A percentile compares a stretch with the other conserved stretches of the same genome.
phyloP scores from a whole-genome alignment of 179 eudicot genomes.

The Corrigiola litoralis region DNA sequence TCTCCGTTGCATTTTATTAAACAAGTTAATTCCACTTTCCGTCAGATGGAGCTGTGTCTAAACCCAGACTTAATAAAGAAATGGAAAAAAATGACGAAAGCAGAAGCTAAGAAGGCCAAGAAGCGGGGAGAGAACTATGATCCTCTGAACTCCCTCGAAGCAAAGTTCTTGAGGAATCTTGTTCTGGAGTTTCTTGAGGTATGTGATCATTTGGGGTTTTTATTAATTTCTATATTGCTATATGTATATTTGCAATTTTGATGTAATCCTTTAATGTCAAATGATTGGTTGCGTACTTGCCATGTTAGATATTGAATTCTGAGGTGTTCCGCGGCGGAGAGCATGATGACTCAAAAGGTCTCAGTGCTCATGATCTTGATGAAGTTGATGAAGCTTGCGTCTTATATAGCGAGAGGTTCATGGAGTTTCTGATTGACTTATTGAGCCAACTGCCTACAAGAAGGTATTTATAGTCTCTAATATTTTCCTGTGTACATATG shows the following conservation, averaged over 20 bases:
- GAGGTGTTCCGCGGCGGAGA: conserved; percentile 43
- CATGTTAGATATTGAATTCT: conserved; percentile 65
- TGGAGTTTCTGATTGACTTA: conserved; percentile 94
- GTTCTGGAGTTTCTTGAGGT: conserved; percentile 86
- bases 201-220: background rate
- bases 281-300: background rate
- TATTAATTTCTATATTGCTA: background rate
- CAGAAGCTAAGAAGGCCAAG: conserved; percentile 63
- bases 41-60: conserved; percentile 82
- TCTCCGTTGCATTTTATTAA: conserved; percentile 6
- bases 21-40: conserved; percentile 6
- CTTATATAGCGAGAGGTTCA: conserved; percentile 89
- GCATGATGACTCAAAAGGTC: conserved; percentile 30
- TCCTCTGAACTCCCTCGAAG: conserved; percentile 59
- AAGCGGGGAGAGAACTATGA: conserved; percentile 61
- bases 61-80: conserved; percentile 68
- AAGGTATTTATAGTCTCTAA: conserved; percentile 42
- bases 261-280: background rate
- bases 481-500: background rate
- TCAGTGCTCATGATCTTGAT: conserved; percentile 35
- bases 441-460: conserved; percentile 94
- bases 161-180: conserved; percentile 75
- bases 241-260: background rate
- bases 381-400: conserved; percentile 65
- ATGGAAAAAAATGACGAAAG: conserved; percentile 81